Base-by-base conservation (phyloP, 2,329 filamentous ascomycete genomes). In the Colletotrichum falcatum region DNA sequence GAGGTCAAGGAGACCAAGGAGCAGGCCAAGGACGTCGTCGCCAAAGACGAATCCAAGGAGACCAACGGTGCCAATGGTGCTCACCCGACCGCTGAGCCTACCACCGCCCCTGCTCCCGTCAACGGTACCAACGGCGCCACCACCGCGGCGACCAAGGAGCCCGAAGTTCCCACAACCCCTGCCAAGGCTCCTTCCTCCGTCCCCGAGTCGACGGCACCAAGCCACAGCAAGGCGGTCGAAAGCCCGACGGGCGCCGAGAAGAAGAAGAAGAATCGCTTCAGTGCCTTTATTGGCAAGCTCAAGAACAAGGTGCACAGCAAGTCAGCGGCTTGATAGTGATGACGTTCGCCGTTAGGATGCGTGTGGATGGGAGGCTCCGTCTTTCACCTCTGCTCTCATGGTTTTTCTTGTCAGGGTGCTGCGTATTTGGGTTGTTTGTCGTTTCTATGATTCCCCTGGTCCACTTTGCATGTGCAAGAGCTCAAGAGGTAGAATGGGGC, bases 231-330 rank as follows among this genome's bases (percentile, higher is more conserved):
- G 72, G 74, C 79, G 20, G 72, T 79, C 12, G 65, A 69, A 26
- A 71, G 69, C 65, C 65, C 69, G 18, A 55, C 69, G 35, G 65
- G 44, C 26, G 80, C 81, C 20, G 85, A 89, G 61, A 89, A 88
- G 82, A 92, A 91, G 85, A 91, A 90, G 85, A 90, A 90, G 84
- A 84, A 88, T 79, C 85, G 90, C 64, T 75, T 91, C 70, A 92
- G 90, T 80, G 81, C 85, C 63, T 87, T 92, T 75, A 88, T 92
- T 77, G 83, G 81, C 80, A 89, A 87, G 82, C 76, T 89, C 76
- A 86, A 86, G 80, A 77, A 81, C 74, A 88, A 82, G 80, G 74
- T 83, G 66, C 77, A 79, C 56, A 77, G 79, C 65, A 71, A 72
- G 61, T 71, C 55, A 67, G 53, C 59, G 63, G 58, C 53, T 59